Evolutionary conservation across 495 filamentous ascomycete genomes (phyloP), one percentile per base, ranked within the genome.

Genomic region (Chaetomium cochliodes): DNA sequence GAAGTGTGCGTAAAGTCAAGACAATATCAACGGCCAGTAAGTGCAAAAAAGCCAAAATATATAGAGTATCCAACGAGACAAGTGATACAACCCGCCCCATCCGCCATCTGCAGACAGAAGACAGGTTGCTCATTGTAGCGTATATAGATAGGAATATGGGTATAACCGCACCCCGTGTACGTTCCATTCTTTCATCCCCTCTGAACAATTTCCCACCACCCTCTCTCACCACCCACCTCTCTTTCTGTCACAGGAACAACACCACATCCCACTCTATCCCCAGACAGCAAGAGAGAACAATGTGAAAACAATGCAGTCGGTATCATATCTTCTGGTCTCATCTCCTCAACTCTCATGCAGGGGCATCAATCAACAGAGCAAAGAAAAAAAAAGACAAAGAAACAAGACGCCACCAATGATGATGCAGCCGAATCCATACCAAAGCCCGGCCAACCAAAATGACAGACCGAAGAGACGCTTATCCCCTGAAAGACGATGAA

Each of bases 321-420:
- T 58, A 63, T 63, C 61, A 58, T 63, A 57, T 50, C 53, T 51
- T 57, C 52, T 47, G 37, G 61, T 39, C 60, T 54, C 51, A 63
- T 63, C 52, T 47, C 46, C 5, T 20, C 23, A 22, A 28, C 30
- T 23, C 25, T 22, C 61, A 63, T 57, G 61, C 61, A 49, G 41
- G 23, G 39, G 28, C 51, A 41, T 41, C 39, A 18, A 57, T 54
- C 39, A 49, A 58, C 50, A 58, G 6, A 30, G 6, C 28, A 30
- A 30, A 30, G 28, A 6, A 30, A 30, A 30, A 3, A 30, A 30
- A 6, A 30, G n/a, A n/a, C n/a, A n/a, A 42, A 62, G 42, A 39
- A 54, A 22, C 39, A n/a, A 30, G 54, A 47, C 60, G 60, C 60
- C 60, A 30, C 51, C 42, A 28, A 51, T 64, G 54, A 64, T 59